Evolutionary conservation across 352 stramenopile species (phyloP), one percentile per base, ranked within the genome.

Genomic region (Phytophthora citrophthora): DNA sequence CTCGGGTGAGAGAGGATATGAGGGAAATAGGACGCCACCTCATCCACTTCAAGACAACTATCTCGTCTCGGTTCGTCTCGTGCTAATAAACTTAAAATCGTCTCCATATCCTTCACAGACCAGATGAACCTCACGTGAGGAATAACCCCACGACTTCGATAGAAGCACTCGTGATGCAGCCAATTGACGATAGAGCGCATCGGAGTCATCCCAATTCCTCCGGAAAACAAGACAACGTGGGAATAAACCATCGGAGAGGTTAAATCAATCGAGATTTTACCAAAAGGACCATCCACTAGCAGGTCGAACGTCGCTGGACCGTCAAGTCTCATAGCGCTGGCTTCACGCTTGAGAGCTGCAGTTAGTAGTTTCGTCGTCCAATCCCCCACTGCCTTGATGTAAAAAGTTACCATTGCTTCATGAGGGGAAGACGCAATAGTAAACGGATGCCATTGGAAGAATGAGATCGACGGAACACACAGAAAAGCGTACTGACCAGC

Each of bases 381-480:
- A 41, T 89, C 80, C 16, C 86, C 83, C 1, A 82, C 10, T 1
- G 73, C 64, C 32, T 80, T 81, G 49, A 95, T 79, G 59, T 90
- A 84, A 50, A 95, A 78, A 11, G 71, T 86, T 4, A 91, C 71
- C 64, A 84, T 72, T n/a, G 73, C 44, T 76, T 95, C 82, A 20
- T 81, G 69, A 0, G 88, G 87, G 3, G 83, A 85, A 23, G 81
- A 94, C 13, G 84, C 89, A 43, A 97, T 86, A 4, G 85, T 94
- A 58, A 96, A 96, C n/a, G 90, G 90, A 76, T 97, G 90, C 89
- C 90, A 97, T 67, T 96, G 69, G 0, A 88, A 64, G 10, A 65
- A 13, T 7, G 74, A 88, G 52, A 97, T 68, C 0, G 63, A 54
- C 0, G 87, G 88, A n/a, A 97, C 63, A 57, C 90, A 93, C 24